Evolutionary conservation across 768 basidiomycete species (phyloP).

Genomic region (Candolleomyces efflorescens): DNA sequence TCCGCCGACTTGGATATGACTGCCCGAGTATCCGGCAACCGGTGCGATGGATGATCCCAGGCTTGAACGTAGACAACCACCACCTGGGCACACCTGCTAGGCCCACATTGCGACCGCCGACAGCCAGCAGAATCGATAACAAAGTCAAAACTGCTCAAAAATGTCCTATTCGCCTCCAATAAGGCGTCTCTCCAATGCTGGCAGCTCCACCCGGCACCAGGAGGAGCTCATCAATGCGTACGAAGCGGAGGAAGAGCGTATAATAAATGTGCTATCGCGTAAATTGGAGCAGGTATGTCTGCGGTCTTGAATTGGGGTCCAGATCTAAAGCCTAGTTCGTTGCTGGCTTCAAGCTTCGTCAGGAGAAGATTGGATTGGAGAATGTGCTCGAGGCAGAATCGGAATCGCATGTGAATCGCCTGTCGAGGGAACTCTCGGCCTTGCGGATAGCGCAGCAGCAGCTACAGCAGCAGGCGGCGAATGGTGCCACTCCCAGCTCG

Average conservation of each 20-base stretch:
- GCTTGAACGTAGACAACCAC: neutral
- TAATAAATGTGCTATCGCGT: slow-evolving; percentile 76
- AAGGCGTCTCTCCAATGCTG: slow-evolving; percentile 51
- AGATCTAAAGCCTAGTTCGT: neutral
- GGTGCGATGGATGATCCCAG: neutral
- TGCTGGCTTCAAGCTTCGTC: slow-evolving; percentile 50
- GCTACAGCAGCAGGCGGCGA: slow-evolving; percentile 26
- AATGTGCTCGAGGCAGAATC: slow-evolving; percentile 81
- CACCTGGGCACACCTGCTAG: neutral
- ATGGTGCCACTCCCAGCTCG: neutral
- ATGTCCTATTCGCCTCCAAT: slow-evolving; percentile 55
- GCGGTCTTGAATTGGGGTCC: no score
- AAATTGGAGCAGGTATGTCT: slow-evolving; percentile 74
- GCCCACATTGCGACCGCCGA: neutral
- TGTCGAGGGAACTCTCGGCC: slow-evolving; percentile 66
- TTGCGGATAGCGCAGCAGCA: slow-evolving; percentile 58
- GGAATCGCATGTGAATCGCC: slow-evolving; percentile 78
- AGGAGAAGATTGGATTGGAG: slow-evolving; percentile 82
- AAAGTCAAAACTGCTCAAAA: neutral
- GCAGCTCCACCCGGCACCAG: slow-evolving; percentile 47
- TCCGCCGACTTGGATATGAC: no score
- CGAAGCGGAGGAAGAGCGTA: slow-evolving; percentile 87
- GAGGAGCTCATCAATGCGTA: slow-evolving; percentile 85
- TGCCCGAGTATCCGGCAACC: neutral
- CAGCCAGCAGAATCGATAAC: neutral